phyloP scores from a whole-genome alignment of 2,329 filamentous ascomycete genomes.

The Bipolaris gigantea region DNA sequence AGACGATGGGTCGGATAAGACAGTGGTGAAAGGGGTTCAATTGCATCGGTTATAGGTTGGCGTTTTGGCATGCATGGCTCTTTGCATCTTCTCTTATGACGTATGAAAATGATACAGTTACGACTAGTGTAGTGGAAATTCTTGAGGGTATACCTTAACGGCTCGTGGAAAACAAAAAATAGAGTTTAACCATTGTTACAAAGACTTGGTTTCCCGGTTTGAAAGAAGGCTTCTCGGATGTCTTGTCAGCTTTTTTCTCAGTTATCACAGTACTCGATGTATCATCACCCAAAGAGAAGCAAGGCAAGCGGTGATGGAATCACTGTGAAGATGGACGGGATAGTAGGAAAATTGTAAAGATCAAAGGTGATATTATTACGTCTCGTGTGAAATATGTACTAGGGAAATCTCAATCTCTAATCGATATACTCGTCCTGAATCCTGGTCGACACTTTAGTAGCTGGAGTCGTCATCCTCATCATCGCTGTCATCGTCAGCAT shows the following conservation, averaged over 20 bases:
- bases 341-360: not conserved
- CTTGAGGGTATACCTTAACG: not conserved
- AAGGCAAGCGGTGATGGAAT: not conserved
- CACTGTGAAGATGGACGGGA: not conserved
- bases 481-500: too few species aligned
- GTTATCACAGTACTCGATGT: not conserved
- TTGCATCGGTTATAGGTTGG: not conserved
- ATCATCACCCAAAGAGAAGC: not conserved
- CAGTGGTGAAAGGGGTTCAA: not conserved
- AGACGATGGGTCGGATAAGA: constrained; percentile 77
- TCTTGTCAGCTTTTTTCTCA: too few species aligned
- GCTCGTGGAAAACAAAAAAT: not conserved
- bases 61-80: constrained; percentile 1
- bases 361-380: not conserved
- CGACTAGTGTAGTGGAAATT: not conserved
- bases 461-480: too few species aligned
- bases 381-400: not conserved
- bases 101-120: constrained; percentile 5
- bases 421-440: not conserved
- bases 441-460: not conserved
- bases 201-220: too few species aligned
- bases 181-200: not conserved
- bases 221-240: too few species aligned
- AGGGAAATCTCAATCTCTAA: not conserved
- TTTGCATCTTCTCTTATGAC: constrained; percentile 2